Evolutionary conservation across 2,329 filamentous ascomycete genomes (phyloP).

Genomic region (Paecilomyces formosus): DNA sequence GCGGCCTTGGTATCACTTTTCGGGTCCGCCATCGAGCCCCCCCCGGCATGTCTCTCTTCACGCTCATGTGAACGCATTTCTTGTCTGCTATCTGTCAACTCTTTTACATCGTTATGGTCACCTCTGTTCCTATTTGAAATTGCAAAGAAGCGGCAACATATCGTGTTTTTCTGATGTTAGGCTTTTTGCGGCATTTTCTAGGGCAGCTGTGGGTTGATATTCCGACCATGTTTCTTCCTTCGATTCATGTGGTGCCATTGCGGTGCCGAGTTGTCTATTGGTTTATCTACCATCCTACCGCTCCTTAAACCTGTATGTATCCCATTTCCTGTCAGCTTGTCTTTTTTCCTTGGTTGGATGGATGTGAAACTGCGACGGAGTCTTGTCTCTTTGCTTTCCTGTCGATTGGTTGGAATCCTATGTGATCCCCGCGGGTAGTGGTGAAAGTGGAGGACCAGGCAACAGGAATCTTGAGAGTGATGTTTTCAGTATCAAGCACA

Average conservation of each 20-base stretch:
- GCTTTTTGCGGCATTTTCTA: background rate
- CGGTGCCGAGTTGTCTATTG: background rate
- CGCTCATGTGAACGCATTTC: conserved; percentile 2
- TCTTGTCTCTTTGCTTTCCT: background rate
- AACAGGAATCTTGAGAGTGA: background rate
- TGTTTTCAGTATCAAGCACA: background rate
- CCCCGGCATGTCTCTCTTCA: background rate
- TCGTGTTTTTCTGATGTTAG: background rate
- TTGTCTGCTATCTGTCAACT: background rate
- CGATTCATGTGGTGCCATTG: background rate
- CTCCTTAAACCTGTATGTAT: background rate
- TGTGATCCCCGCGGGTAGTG: background rate
- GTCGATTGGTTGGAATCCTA: background rate
- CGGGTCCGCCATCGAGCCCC: background rate
- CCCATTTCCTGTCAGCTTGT: background rate
- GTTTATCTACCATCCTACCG: background rate
- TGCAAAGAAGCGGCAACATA: conserved; percentile 2
- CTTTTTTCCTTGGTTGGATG: background rate
- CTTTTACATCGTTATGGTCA: background rate
- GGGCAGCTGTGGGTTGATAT: background rate
- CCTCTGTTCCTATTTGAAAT: background rate
- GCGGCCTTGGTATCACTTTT: background rate
- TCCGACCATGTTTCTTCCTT: background rate
- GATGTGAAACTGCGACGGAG: background rate
- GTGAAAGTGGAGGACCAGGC: background rate